Percentiles rank a stretch among this genome's conserved stretches.
These are phyloP conservation scores for Neurospora pannonica DNA, from an alignment of 495 filamentous ascomycete species.

Conservation along the genomic window DNA sequence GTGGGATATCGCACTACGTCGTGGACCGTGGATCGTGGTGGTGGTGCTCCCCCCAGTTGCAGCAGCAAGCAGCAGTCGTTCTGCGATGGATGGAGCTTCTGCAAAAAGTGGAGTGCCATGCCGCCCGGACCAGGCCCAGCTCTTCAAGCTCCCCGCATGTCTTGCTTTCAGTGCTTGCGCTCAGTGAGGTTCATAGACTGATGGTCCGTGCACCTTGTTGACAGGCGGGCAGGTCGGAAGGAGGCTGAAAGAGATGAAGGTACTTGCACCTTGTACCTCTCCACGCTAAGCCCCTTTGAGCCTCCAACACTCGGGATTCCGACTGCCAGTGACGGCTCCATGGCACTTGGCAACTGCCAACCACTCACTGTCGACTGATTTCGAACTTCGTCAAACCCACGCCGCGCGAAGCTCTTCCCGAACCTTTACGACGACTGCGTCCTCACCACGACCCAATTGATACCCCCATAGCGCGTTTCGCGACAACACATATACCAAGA, in stretches of 20 bases:
- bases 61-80: background rate
- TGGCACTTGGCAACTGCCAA: slow-evolving; percentile 1
- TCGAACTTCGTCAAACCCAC: slow-evolving; percentile 10
- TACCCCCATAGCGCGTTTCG: slow-evolving; percentile 10
- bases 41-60: background rate
- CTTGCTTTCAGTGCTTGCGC: background rate
- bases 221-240: background rate
- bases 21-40: background rate
- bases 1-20: background rate
- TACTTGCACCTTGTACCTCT: background rate
- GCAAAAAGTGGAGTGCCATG: background rate
- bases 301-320: slow-evolving; percentile 3
- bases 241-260: slow-evolving; percentile 5
- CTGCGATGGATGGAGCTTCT: background rate
- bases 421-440: slow-evolving; percentile 5
- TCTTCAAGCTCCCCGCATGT: background rate
- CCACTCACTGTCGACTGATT: slow-evolving; percentile 20
- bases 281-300: slow-evolving; percentile 29
- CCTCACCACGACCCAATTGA: slow-evolving; percentile 20
- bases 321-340: background rate
- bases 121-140: background rate
- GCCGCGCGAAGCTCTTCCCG: slow-evolving; percentile 14
- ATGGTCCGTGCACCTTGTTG: background rate
- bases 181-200: background rate
- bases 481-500: slow-evolving; percentile 37